These are phyloP conservation scores for Fusarium sp. DNA, from an alignment of 2,329 filamentous ascomycete genomes.

Conservation along the genomic window DNA sequence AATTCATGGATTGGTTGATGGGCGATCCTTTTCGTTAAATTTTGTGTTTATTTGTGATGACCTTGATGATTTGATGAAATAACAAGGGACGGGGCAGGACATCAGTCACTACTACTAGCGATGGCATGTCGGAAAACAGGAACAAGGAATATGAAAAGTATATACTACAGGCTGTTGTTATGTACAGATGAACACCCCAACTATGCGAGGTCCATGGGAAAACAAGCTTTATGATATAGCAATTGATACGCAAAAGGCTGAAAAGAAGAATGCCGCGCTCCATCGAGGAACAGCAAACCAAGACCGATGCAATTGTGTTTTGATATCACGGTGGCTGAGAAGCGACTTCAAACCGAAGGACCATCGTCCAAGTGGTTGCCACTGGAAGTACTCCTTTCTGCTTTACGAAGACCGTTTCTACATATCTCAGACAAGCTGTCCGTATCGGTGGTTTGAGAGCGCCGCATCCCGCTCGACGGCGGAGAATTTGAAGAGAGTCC, in stretches of 20 bases:
- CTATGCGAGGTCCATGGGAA: not conserved
- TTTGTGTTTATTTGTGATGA: not conserved
- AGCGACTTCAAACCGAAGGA: conserved; percentile 7
- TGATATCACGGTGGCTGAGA: conserved; percentile 4
- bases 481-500: conserved; percentile 30
- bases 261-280: conserved; percentile 39
- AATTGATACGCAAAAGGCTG: conserved; percentile 25
- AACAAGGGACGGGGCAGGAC: not conserved
- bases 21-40: conserved; percentile 1
- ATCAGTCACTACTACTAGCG: not conserved
- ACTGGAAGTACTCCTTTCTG: conserved; percentile 16
- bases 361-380: not conserved
- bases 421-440: conserved; percentile 22
- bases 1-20: conserved; percentile 43
- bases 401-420: not conserved
- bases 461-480: conserved; percentile 13
- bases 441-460: conserved; percentile 32
- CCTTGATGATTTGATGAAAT: not conserved
- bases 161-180: conserved; percentile 29
- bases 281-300: conserved; percentile 27
- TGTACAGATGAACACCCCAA: conserved; percentile 18
- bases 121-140: not conserved
- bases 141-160: conserved; percentile 6
- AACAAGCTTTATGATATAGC: conserved; percentile 14
- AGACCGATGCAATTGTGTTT: conserved; percentile 16